Percentiles rank a stretch among this genome's conserved stretches.
phyloP scores from a whole-genome alignment of 306 rosid species.

The Cucurbita ficifolia region DNA sequence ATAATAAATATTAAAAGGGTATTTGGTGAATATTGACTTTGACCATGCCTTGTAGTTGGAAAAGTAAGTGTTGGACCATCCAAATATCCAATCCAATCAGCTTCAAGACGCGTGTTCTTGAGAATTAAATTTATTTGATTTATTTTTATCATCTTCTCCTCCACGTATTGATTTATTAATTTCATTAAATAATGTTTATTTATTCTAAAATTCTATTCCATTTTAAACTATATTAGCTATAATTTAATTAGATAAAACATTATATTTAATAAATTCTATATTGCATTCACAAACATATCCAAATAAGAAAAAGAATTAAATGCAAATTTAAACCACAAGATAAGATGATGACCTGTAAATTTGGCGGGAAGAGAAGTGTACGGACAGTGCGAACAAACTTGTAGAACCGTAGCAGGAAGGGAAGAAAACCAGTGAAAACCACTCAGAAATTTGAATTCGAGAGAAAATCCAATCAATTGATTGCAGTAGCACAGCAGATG shows the following conservation, averaged over 20 bases:
- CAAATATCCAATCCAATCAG: neutral
- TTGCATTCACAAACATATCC: neutral
- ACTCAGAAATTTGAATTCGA: neutral
- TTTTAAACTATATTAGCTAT: too few relatives aligned
- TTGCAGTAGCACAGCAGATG: slow-evolving; percentile 69
- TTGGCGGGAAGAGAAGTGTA: neutral
- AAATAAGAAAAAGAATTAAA: too few relatives aligned
- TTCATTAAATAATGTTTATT: too few relatives aligned
- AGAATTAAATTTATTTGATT: neutral
- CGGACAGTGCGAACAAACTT: neutral
- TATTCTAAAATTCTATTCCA: too few relatives aligned
- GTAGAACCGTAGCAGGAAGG: neutral
- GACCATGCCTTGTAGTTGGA: neutral
- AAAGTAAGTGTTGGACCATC: neutral
- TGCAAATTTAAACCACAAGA: neutral
- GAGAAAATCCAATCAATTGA: slow-evolving; percentile 16
- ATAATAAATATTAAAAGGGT: neutral
- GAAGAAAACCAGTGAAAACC: neutral
- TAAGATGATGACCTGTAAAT: too few relatives aligned
- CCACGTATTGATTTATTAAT: neutral
- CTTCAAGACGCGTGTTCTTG: neutral
- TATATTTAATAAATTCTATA: too few relatives aligned
- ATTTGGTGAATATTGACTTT: neutral
- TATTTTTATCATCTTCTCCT: neutral
- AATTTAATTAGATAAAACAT: too few relatives aligned